phyloP scores from a whole-genome alignment of 805 yeast species.

The Monosporozyma yasuniensis region DNA sequence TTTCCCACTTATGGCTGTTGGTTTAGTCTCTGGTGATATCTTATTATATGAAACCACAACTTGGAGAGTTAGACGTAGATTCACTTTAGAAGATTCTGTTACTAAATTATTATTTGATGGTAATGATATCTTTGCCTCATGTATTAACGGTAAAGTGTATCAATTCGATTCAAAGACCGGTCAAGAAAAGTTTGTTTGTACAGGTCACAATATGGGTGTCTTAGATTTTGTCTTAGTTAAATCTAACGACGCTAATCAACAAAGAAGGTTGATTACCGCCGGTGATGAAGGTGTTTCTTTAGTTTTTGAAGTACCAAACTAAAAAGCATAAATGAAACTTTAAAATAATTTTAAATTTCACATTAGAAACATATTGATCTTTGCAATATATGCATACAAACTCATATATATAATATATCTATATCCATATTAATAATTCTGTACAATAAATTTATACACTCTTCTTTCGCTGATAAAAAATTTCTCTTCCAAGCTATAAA shows the following conservation, averaged over 20 bases:
- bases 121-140: constrained; percentile 54
- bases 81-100: constrained; percentile 69
- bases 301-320: constrained; percentile 42
- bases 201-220: constrained; percentile 92
- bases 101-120: constrained; percentile 65
- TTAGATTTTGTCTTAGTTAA: constrained; percentile 70
- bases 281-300: constrained; percentile 95
- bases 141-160: constrained; percentile 79
- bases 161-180: constrained; percentile 89
- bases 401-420: not conserved
- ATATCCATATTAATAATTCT: not conserved
- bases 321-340: not conserved
- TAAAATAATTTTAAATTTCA: not conserved
- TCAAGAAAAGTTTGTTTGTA: constrained; percentile 62
- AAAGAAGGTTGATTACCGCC: constrained; percentile 67
- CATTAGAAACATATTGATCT: not conserved
- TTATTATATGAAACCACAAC: constrained; percentile 71
- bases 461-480: not conserved
- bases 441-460: not conserved
- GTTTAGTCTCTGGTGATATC: constrained; percentile 84
- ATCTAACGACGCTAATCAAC: constrained; percentile 20
- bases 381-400: not conserved
- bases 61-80: constrained; percentile 74
- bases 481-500: no score
- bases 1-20: constrained; percentile 66